phyloP scores from a whole-genome alignment of 345 rosid genomes.

The Pistacia vera region DNA sequence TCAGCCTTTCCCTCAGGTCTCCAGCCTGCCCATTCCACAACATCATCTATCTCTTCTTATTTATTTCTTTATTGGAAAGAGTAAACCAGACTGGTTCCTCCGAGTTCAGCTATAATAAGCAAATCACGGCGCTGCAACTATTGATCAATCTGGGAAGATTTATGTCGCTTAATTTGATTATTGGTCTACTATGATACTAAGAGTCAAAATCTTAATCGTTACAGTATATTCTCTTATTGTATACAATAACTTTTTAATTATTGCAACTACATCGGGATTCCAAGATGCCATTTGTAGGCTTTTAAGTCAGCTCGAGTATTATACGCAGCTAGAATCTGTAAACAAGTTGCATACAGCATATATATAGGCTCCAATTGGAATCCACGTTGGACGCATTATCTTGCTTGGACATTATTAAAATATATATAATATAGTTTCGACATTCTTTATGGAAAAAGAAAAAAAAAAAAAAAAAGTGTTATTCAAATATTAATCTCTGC shows the following conservation, averaged over 20 bases:
- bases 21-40: no score
- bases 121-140: no score
- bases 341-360: slow-evolving; percentile 4
- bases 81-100: no score
- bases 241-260: neutral
- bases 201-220: neutral
- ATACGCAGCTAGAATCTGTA: neutral
- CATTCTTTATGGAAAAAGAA: no score
- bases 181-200: neutral
- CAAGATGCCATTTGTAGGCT: slow-evolving; percentile 10
- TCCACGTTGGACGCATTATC: slow-evolving; percentile 42
- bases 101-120: no score
- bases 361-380: slow-evolving; percentile 25
- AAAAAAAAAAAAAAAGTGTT: neutral
- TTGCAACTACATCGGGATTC: slow-evolving; percentile 23
- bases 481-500: neutral
- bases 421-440: no score
- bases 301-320: no score
- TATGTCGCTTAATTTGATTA: no score
- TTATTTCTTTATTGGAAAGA: no score
- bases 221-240: neutral
- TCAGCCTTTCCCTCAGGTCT: neutral
- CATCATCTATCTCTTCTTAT: no score
- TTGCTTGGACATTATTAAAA: slow-evolving; percentile 7
- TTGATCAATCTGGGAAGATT: no score